Evolutionary conservation across 306 rosid species (phyloP), one percentile per base, ranked within the genome.

Genomic region (Sesbania bispinosa): DNA sequence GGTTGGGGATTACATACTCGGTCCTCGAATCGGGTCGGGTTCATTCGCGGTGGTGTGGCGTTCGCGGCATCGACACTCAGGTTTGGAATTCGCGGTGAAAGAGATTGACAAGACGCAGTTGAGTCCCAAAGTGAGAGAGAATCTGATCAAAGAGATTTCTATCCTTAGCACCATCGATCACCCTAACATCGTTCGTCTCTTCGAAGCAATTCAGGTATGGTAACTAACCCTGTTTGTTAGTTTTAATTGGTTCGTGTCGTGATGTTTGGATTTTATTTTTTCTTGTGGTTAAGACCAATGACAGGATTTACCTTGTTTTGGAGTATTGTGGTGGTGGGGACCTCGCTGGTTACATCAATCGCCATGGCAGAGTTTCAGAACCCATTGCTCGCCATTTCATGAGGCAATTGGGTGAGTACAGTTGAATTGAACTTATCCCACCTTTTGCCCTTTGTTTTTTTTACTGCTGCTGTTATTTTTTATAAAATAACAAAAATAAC

Each of bases 301-400:
- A 95, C 23, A 89, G 80, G 79, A 85, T 95, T 81, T 95, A 82
- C 86, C 96, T 95, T 76, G 85, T 95, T 64, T 79, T 95, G 96
- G 99, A 95, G 88, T 95, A 88, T 66, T 95, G 99, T 78, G 87
- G 85, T 74, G 96, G 96, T 39, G 99, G 99, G 53, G 99, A 95
- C 73, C 92, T 95, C 5, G 84, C 87, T 19, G 82, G 71, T 51
- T 91, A 91, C 79, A 83, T 89, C 71, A 52, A 79, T 45, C 85
- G 81, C 6, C 84, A 80, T 70, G 88, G 90, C 62, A 91, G 79
- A 69, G 96, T 91, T 39, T 88, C 99, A 4, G 96, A 91, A 67
- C 59, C 80, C 13, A 80, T 78, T 83, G 96, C 99, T 7, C 74
- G 92, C 71, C 89, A 86, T 84, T 91, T 95, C 68, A 91, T 95